Evolutionary conservation across 2,329 filamentous ascomycete species (phyloP), one percentile per base, ranked within the genome.

Genomic region (Penicillium nordicum): DNA sequence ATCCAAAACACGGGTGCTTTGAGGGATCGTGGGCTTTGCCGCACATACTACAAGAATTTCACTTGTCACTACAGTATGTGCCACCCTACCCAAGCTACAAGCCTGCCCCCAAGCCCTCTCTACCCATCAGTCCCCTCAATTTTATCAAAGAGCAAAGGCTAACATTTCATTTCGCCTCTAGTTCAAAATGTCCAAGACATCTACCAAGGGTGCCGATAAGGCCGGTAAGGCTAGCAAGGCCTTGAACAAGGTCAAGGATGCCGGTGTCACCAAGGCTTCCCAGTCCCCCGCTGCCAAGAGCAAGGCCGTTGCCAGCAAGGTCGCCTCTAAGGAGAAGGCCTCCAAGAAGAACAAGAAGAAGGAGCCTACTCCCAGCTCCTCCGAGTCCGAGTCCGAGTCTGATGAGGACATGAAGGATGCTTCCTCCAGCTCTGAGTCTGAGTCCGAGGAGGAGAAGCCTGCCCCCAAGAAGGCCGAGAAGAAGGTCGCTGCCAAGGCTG

Each of bases 161-260:
- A 65, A 70, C 53, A 42, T 46, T 9, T n/a, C 18, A 29, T 40
- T 6, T 48, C 9, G 9, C 38, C 8, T 38, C 43, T 61, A 68
- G 66, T 65, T 67, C 68, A 76, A 67, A 64, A 78, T 77, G 74
- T 76, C 76, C 47, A 79, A 79, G 71, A 72, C 53, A 36, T 55
- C 52, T 36, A 43, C 74, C 53, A 78, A 79, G 70, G 65, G 70
- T 68, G 70, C 64, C 48, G 68, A 76, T 56, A 76, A 78, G 66
- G 48, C 27, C 48, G 6, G 4, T 42, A 63, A 71, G 58, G 68
- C 64, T 58, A 70, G 72, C 68, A 78, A 78, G 71, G 65, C 72
- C 63, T 57, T 79, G 62, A 72, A 65, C 69, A 79, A 79, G 70
- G 78, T 78, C 67, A 80, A 80, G 72, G 72, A 74, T 62, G 71